Base-by-base conservation (phyloP, 768 basidiomycete species). In the Leucosporidium creatinivorum region DNA sequence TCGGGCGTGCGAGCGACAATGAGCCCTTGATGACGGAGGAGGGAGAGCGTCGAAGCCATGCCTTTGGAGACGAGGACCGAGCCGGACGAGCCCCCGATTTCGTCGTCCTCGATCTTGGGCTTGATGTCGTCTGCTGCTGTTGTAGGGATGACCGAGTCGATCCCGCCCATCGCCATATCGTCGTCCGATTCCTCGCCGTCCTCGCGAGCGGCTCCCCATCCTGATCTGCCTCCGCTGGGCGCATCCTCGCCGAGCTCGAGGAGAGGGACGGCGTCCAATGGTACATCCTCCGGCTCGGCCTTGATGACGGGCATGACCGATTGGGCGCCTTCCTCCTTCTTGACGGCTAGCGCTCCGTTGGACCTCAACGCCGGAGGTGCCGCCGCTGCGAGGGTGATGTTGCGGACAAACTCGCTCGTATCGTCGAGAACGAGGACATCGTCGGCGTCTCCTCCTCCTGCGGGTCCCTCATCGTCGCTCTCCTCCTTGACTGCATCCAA, bases 391-490 rank as follows among this genome's bases (percentile, higher is more conserved):
- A 61, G 59, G 39, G 51, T 58, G 44, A 80, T 78, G 64, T 80
- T 86, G 23, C 93, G 86, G 50, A 98, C 90, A 72, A 99, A 99
- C 77, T 97, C 94, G 1, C 92, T 91, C 0, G 94, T 98, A 73
- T 97, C 93, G 75, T 98, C 93, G 69, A 99, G 92, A 0, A 88
- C 89, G 39, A 97, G 81, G 26, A 88, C 88, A 25, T 78, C 80
- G 23, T 79, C 78, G 3, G 79, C 81, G 28, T 81, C 84, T 7
- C 80, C 1, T 81, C 82, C 48, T 44, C 44, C 58, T 56, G 61
- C 65, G 50, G 33, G 33, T 33, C 59, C 61, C 4, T 63, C 58
- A 18, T 67, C 71, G 23, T 75, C 81, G 30, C 57, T 83, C 73
- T 83, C 84, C 19, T 80, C 78, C 55, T 84, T 83, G 67, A 83